Evolutionary conservation across 1,284 basidiomycete genomes (phyloP).

Genomic region (Pyrrhoderma noxium): DNA sequence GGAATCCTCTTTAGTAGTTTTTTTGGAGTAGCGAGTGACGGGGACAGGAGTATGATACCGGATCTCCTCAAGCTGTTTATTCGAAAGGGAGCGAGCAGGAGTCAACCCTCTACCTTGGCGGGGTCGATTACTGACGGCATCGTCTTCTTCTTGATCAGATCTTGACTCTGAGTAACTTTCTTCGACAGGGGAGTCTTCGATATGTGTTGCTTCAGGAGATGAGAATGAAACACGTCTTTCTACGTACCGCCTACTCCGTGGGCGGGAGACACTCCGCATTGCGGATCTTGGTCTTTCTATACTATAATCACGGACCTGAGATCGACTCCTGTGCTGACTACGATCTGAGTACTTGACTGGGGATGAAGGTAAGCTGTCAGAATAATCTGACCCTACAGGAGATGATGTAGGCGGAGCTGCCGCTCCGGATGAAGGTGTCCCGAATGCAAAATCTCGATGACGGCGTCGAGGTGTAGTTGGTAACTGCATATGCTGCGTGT

Average conservation of each 20-base stretch:
- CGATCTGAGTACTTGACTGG: constrained; percentile 3
- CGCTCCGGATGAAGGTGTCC: constrained; percentile 10
- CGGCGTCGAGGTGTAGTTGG: constrained; percentile 2
- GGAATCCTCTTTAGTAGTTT: too few relatives aligned
- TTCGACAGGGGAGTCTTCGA: constrained; percentile 7
- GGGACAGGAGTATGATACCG: too few relatives aligned
- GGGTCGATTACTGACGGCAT: background rate
- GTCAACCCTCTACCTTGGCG: constrained; percentile 5
- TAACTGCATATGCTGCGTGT: background rate
- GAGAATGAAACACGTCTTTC: constrained; percentile 15
- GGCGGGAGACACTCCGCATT: constrained; percentile 5
- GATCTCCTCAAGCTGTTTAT: too few relatives aligned
- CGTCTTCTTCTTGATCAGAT: background rate
- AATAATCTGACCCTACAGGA: constrained; percentile 14
- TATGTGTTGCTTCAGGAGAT: constrained; percentile 13
- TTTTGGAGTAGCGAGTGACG: too few relatives aligned
- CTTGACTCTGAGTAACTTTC: background rate
- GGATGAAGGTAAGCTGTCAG: constrained; percentile 11
- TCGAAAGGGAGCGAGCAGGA: constrained; percentile 5
- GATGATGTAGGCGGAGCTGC: constrained; percentile 13
- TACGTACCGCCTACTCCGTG: constrained; percentile 1
- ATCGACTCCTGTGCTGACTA: background rate
- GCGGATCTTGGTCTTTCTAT: constrained; percentile 6
- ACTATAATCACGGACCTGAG: background rate
- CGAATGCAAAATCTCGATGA: background rate